A percentile compares a stretch with the other conserved stretches of the same genome.
phyloP scores from a whole-genome alignment of 2,329 filamentous ascomycete genomes.

The Ceratocystiopsis sp. region DNA sequence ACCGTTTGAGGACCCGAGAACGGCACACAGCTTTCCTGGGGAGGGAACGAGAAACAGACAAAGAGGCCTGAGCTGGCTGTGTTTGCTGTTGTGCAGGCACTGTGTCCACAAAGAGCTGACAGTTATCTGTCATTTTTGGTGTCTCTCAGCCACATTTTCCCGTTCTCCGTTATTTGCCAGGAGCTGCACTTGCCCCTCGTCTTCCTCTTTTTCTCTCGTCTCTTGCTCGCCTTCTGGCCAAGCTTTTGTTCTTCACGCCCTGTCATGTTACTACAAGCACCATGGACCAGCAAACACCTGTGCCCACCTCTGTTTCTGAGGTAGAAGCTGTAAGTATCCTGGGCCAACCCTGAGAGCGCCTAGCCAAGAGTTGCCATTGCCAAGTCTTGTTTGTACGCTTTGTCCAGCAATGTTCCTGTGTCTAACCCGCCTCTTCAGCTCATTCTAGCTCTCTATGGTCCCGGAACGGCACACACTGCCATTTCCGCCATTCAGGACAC shows the following conservation, averaged over 20 bases:
- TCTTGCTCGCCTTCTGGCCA: not conserved
- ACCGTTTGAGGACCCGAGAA: not conserved
- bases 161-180: too few relatives aligned
- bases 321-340: conserved; percentile 16
- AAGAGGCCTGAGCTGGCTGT: too few relatives aligned
- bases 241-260: not conserved
- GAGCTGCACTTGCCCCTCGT: not conserved
- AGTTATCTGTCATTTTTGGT: not conserved
- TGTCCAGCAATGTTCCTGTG: not conserved
- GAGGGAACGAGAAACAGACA: not conserved
- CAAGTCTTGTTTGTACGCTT: not conserved
- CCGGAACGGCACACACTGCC: conserved; percentile 25
- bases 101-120: too few relatives aligned
- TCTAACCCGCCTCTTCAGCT: conserved; percentile 14
- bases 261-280: conserved; percentile 3
- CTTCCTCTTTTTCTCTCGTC: not conserved
- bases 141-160: not conserved
- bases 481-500: conserved; percentile 47
- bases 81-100: too few relatives aligned
- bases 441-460: conserved; percentile 36
- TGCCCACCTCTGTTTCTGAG: conserved; percentile 18
- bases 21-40: not conserved
- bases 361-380: not conserved
- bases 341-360: too few relatives aligned
- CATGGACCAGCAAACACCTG: conserved; percentile 8